Percentiles rank a stretch among this genome's conserved stretches.
Conservation (phyloP, 169 alveolate species). For the Hepatocystis sp. region DNA sequence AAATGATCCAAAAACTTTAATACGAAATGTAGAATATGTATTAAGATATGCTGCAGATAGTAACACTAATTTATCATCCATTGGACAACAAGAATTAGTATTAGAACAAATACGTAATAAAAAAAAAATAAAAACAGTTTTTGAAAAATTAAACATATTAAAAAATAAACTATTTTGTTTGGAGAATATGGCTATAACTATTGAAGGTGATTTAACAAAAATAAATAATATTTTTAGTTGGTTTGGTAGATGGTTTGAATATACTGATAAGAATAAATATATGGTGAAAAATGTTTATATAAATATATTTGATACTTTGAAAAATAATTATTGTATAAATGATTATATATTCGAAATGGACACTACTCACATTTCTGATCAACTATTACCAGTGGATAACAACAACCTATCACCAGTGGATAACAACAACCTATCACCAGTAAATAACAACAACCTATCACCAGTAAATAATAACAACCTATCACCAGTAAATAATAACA, state of each 20-base stretch:
- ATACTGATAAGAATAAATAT: neutral
- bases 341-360: no score
- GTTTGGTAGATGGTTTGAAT: constrained; percentile 42
- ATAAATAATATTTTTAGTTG: constrained; percentile 23
- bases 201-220: constrained; percentile 43
- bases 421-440: no score
- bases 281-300: no score
- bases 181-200: constrained; percentile 15
- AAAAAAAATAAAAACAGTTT: constrained; percentile 8
- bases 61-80: constrained; percentile 25
- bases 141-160: constrained; percentile 14
- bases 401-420: no score
- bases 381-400: no score
- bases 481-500: no score
- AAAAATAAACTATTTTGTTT: constrained; percentile 23
- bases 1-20: constrained; percentile 46
- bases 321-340: no score
- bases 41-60: constrained; percentile 32
- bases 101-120: constrained; percentile 31
- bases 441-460: no score
- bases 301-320: no score
- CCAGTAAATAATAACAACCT: no score
- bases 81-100: constrained; percentile 63
- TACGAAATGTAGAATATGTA: constrained; percentile 39
- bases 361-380: no score